Percentiles rank a stretch among this genome's conserved stretches.
Conservation (phyloP, 2,329 filamentous ascomycete species). For the Onygenales sp. region DNA sequence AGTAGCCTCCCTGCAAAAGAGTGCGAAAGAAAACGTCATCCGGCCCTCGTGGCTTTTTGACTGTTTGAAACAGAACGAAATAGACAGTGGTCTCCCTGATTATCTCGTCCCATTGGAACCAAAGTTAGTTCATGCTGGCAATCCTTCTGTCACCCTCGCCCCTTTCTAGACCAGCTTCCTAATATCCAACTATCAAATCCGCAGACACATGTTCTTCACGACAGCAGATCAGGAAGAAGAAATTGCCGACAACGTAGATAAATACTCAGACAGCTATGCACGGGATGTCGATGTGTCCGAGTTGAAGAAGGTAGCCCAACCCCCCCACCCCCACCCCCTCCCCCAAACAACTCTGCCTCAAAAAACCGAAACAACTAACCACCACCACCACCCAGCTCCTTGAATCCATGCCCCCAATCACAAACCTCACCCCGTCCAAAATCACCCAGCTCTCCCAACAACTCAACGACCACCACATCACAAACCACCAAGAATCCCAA, state of each 20-base stretch:
- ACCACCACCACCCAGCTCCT: slow-evolving; percentile 22
- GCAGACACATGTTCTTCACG: slow-evolving; percentile 62
- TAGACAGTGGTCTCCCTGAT: slow-evolving; percentile 43
- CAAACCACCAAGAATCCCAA: neutral
- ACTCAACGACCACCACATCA: slow-evolving; percentile 15
- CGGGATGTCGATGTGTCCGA: slow-evolving; percentile 58
- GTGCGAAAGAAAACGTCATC: slow-evolving; percentile 61
- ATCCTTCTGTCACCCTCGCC: neutral
- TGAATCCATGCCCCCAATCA: slow-evolving; percentile 26
- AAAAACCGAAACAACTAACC: neutral
- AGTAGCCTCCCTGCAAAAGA: slow-evolving; percentile 72
- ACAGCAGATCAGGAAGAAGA: slow-evolving; percentile 46
- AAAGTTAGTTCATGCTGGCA: slow-evolving; percentile 21
- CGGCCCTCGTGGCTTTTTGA: slow-evolving; percentile 76
- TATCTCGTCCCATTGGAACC: slow-evolving; percentile 57
- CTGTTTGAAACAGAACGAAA: slow-evolving; percentile 55
- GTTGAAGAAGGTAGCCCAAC: slow-evolving; percentile 38
- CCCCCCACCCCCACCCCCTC: neutral
- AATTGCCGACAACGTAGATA: slow-evolving; percentile 58
- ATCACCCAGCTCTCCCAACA: slow-evolving; percentile 20
- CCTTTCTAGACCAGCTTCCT: neutral
- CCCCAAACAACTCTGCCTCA: too few relatives aligned
- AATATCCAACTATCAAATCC: neutral
- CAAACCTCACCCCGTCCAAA: slow-evolving; percentile 30
- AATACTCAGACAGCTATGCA: slow-evolving; percentile 73